phyloP scores from a whole-genome alignment of 306 rosid species.

The Castanea crenata region DNA sequence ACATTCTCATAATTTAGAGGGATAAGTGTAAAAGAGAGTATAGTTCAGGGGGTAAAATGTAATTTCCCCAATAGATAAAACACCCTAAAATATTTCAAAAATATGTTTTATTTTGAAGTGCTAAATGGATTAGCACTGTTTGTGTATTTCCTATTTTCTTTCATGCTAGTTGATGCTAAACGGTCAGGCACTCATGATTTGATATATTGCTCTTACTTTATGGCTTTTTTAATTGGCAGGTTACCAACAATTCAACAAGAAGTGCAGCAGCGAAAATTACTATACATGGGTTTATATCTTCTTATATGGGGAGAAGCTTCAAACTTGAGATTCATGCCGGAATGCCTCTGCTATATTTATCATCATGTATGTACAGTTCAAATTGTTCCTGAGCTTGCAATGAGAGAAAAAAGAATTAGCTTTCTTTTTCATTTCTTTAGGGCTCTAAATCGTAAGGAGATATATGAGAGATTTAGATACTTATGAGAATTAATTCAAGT shows the following conservation, averaged over 20 bases:
- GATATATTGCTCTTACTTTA: not conserved
- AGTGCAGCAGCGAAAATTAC: constrained; percentile 86
- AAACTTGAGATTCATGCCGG: constrained; percentile 98
- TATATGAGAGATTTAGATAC: not conserved
- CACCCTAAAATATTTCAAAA: no score
- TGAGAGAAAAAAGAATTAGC: not conserved
- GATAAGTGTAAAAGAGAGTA: no score
- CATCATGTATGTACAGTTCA: constrained; percentile 69
- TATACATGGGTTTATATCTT: constrained; percentile 95
- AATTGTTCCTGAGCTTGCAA: constrained; percentile 4
- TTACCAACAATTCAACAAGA: constrained; percentile 95
- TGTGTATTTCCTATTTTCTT: not conserved
- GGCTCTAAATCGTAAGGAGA: not conserved
- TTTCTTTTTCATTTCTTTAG: not conserved
- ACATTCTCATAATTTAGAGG: no score
- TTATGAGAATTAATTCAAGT: not conserved
- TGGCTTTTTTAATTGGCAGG: constrained; percentile 47
- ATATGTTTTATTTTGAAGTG: no score
- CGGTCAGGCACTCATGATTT: not conserved
- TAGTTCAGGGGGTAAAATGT: no score
- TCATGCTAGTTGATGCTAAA: constrained; percentile 2
- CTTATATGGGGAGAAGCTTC: constrained; percentile 99
- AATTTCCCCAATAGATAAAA: no score
- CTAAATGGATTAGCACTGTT: no score
- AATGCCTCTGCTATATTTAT: constrained; percentile 96